phyloP scores from a whole-genome alignment of 257 asterid genomes.

The Plantago elongata region DNA sequence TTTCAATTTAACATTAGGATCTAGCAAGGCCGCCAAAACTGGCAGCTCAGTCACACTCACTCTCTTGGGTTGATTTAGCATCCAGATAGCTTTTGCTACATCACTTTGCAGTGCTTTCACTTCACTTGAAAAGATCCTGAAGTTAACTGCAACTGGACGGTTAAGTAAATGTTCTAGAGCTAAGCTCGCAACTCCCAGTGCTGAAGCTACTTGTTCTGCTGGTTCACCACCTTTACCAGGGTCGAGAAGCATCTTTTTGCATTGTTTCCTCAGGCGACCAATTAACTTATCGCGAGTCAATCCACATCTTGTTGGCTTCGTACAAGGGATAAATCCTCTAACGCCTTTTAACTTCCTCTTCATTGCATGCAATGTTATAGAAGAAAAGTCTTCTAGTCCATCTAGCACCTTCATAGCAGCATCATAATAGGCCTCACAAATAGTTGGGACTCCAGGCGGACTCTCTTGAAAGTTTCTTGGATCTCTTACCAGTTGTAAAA shows the following conservation, averaged over 20 bases:
- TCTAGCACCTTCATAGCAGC: conserved; percentile 53
- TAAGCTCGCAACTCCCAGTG: conserved; percentile 67
- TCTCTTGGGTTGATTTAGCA: conserved; percentile 26
- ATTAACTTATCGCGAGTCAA: conserved; percentile 22
- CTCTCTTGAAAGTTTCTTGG: conserved; percentile 30
- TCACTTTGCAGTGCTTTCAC: conserved; percentile 62
- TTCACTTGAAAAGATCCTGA: conserved; percentile 55
- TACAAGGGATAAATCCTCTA: conserved; percentile 37
- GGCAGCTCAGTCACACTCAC: conserved; percentile 40
- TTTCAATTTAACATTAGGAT: conserved; percentile 31
- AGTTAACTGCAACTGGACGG: conserved; percentile 30
- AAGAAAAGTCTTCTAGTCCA: conserved; percentile 46
- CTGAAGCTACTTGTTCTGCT: conserved; percentile 48
- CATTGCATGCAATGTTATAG: conserved; percentile 49
- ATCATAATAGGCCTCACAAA: conserved; percentile 35
- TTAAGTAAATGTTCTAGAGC: conserved; percentile 43
- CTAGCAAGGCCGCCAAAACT: conserved; percentile 40
- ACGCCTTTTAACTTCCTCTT: conserved; percentile 50
- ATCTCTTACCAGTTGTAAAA: conserved; percentile 39
- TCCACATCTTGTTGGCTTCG: conserved; percentile 19
- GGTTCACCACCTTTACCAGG: conserved; percentile 40
- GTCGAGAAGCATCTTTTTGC: conserved; percentile 43
- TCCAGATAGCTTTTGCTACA: conserved; percentile 55
- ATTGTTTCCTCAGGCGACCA: conserved; percentile 30
- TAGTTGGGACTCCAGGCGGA: conserved; percentile 21